Base-by-base conservation (phyloP, 148 eudicot species). In the Dianthus caryophyllus region DNA sequence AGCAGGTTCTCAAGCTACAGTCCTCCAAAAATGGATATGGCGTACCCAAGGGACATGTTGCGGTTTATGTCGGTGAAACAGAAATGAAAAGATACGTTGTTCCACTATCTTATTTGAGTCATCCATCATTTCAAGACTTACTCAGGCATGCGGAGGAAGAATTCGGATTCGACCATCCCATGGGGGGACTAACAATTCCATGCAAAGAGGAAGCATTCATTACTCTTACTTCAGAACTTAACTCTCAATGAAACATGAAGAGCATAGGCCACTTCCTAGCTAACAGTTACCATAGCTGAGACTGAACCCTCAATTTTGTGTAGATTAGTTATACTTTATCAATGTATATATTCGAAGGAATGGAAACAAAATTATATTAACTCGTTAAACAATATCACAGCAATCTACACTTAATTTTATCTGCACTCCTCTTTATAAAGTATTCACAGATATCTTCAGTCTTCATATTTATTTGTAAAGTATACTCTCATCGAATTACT, bases 161-260 rank as follows among this genome's bases (percentile, higher is more conserved):
- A 53, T 86, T 77, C 29, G 86, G 87, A 16, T 86, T 75, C 43
- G 20, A 60, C 62, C 84, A 84, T 69, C 81, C 91, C 1, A 73
- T 72, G 67, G 91, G 88, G 6, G 83, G 91, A 20, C 77, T 84
- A 51, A 84, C 86, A n/a, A 84, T 84, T 64, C 88, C 91, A 1
- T 84, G 86, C 69, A 63, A 68, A 10, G 86, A 80, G 59, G 84
- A 86, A 41, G 64, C 62, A 25, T 81, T 84, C 78, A 60, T 71
- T 57, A 72, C 64, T 57, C 50, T 80, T 16, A 80, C 67, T 10
- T 64, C 75, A 53, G 75, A 16, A 65, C 56, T 61, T 36, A 39
- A 72, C 31, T 68, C 58, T 20, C 58, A 18, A 16, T 54, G 55
- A 69, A 17, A 30, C 25, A 16, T 33, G 38, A 33, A 13, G 43